phyloP scores from a whole-genome alignment of 305 asterid genomes.

The Fraxinus platypoda region DNA sequence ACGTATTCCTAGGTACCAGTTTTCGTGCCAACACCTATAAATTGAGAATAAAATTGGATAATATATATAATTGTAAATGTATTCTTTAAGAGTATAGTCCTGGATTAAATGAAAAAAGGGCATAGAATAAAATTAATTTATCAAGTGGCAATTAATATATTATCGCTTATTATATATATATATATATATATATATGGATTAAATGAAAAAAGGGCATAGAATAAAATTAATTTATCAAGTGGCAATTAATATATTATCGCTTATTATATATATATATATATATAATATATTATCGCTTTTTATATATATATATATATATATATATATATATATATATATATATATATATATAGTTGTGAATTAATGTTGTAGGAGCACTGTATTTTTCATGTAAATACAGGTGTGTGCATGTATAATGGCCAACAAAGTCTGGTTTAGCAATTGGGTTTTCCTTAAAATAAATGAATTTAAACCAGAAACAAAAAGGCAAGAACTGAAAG shows the following conservation, averaged over 20 bases:
- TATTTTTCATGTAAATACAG: neutral
- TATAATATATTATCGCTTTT: neutral
- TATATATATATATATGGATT: no score
- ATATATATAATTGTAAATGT: neutral
- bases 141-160: neutral
- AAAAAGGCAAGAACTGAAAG: neutral
- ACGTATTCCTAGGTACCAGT: no score
- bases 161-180: neutral
- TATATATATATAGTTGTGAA: no score
- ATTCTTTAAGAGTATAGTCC: neutral
- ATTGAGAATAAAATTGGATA: neutral
- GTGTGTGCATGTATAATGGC: neutral
- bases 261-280: neutral
- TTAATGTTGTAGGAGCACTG: neutral
- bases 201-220: neutral
- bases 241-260: neutral
- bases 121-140: neutral
- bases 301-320: no score
- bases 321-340: no score
- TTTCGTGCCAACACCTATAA: neutral
- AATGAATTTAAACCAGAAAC: neutral
- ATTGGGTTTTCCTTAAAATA: neutral
- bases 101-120: neutral
- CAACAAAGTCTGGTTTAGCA: neutral
- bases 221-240: neutral